phyloP scores from a whole-genome alignment of 139 green algal species.

The Diplosphaera chodatii region DNA sequence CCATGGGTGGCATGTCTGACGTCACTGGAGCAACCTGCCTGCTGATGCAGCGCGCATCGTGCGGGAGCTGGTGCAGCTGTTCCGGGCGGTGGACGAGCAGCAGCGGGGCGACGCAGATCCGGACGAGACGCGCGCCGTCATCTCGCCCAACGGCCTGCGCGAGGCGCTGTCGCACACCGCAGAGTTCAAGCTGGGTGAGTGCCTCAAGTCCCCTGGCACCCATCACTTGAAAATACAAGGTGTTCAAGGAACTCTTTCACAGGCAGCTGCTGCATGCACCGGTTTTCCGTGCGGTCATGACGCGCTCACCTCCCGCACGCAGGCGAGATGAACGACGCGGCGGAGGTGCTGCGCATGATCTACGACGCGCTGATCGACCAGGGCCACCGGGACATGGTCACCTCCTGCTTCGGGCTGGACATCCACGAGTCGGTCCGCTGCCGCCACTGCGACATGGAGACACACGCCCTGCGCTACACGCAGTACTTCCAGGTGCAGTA shows the following conservation, averaged over 20 bases:
- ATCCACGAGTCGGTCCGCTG: slow-evolving; percentile 36
- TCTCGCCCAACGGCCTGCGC: slow-evolving; percentile 42
- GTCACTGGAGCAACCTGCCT: too few relatives aligned
- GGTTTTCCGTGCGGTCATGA: too few relatives aligned
- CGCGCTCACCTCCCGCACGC: too few relatives aligned
- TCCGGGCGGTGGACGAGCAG: slow-evolving; percentile 20
- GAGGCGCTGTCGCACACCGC: slow-evolving; percentile 40
- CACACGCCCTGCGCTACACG: slow-evolving; percentile 18
- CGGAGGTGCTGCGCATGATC: slow-evolving; percentile 12
- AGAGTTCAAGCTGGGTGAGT: slow-evolving; percentile 36
- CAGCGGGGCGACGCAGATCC: too few relatives aligned
- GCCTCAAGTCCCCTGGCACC: not conserved
- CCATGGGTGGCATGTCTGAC: too few relatives aligned
- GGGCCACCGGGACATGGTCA: slow-evolving; percentile 15
- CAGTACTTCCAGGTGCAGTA: slow-evolving; percentile 2
- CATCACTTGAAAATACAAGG: too few relatives aligned
- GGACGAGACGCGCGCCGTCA: slow-evolving; percentile 11
- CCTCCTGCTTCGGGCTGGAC: slow-evolving; percentile 30
- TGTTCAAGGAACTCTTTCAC: too few relatives aligned
- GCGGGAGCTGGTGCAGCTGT: slow-evolving; percentile 34
- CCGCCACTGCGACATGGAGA: not conserved
- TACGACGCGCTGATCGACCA: slow-evolving; percentile 2
- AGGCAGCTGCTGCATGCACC: too few relatives aligned
- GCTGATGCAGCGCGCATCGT: slow-evolving; percentile 26
- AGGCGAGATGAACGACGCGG: slow-evolving; percentile 34